phyloP scores from a whole-genome alignment of 2,329 filamentous ascomycete genomes.

The Paraphoma sp. region DNA sequence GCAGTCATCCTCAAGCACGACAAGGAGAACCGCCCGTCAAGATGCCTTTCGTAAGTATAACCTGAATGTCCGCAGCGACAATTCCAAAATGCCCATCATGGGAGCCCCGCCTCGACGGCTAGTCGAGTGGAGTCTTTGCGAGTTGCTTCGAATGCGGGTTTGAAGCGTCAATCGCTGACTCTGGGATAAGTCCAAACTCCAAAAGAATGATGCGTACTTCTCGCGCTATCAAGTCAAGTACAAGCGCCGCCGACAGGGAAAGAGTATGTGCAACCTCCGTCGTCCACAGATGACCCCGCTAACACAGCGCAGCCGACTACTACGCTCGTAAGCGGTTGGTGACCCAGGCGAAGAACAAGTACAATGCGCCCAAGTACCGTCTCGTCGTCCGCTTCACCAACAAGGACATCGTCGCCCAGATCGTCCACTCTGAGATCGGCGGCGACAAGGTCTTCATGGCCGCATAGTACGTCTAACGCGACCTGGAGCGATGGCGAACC shows the following conservation, averaged over 20 bases:
- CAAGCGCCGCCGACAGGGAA: slow-evolving; percentile 92
- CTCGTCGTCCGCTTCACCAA: slow-evolving; percentile 99
- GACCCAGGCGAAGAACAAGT: slow-evolving; percentile 99
- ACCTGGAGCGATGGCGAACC: background rate
- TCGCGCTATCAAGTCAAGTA: slow-evolving; percentile 99
- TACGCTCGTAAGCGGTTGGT: slow-evolving; percentile 99
- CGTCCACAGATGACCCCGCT: slow-evolving; percentile 6
- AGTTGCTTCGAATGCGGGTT: slow-evolving; percentile 88
- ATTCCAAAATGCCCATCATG: slow-evolving; percentile 15
- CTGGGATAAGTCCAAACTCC: slow-evolving; percentile 86
- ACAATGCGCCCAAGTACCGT: slow-evolving; percentile 99
- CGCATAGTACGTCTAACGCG: slow-evolving; percentile 30
- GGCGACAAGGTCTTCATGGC: slow-evolving; percentile 92
- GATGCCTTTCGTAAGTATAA: slow-evolving; percentile 58
- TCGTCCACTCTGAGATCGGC: slow-evolving; percentile 92
- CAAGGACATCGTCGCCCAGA: slow-evolving; percentile 98
- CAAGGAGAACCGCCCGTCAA: slow-evolving; percentile 37
- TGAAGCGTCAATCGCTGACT: slow-evolving; percentile 99
- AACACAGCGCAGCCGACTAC: slow-evolving; percentile 88
- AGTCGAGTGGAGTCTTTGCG: slow-evolving; percentile 60
- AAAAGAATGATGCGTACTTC: slow-evolving; percentile 99
- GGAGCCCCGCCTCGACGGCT: slow-evolving; percentile 35
- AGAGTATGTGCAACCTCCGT: slow-evolving; percentile 76
- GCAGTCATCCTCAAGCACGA: slow-evolving; percentile 35
- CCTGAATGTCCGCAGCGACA: slow-evolving; percentile 22